Percentiles rank a stretch among this genome's conserved stretches.
phyloP scores from a whole-genome alignment of 768 basidiomycete genomes.

The Phanerochaete sordida region DNA sequence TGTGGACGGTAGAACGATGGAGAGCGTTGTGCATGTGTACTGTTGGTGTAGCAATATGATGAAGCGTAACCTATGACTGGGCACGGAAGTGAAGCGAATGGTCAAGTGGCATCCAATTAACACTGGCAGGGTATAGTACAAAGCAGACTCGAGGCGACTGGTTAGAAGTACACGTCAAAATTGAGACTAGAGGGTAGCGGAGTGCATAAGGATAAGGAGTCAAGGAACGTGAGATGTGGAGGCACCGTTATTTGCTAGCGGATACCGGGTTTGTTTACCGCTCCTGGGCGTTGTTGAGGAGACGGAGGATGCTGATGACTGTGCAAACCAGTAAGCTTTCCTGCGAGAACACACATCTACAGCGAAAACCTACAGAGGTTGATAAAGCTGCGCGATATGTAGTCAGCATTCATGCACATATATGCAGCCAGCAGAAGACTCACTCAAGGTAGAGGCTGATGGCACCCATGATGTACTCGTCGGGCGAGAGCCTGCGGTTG shows the following conservation, averaged over 20 bases:
- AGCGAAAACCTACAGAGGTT: slow-evolving; percentile 67
- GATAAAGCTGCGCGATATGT: slow-evolving; percentile 55
- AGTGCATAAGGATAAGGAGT: neutral
- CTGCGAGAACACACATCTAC: neutral
- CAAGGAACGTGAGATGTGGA: neutral
- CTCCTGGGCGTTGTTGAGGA: slow-evolving; percentile 58
- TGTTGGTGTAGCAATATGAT: too few relatives aligned
- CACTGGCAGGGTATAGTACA: neutral
- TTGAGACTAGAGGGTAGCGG: neutral
- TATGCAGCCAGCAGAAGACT: slow-evolving; percentile 27
- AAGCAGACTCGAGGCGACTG: neutral
- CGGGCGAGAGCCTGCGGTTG: slow-evolving; percentile 83
- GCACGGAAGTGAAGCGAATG: too few relatives aligned
- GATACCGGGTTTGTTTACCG: slow-evolving; percentile 1
- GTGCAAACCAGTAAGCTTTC: neutral
- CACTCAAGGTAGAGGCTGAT: slow-evolving; percentile 95
- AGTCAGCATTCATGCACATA: neutral
- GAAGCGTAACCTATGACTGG: too few relatives aligned
- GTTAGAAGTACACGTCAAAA: neutral
- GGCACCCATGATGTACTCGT: slow-evolving; percentile 90
- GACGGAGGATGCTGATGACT: slow-evolving; percentile 85
- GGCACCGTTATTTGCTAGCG: too few relatives aligned
- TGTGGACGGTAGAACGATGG: too few relatives aligned
- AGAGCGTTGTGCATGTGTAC: too few relatives aligned
- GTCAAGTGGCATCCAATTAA: neutral